Conservation (phyloP, 495 filamentous ascomycete species). For the Penicillium simplicissimum region DNA sequence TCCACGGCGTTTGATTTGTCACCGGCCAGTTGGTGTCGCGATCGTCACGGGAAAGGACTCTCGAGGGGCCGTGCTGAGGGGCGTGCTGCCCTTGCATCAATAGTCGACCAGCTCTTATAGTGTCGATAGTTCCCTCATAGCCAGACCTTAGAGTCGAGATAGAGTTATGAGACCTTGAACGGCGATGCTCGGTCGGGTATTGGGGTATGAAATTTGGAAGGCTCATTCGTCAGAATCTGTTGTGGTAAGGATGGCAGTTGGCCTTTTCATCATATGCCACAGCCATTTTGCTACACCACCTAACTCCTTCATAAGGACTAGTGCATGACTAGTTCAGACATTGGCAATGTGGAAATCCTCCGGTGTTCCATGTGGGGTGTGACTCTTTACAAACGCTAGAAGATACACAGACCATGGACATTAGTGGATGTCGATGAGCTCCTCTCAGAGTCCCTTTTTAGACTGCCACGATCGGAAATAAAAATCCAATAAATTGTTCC, state of each 20-base stretch:
- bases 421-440: not conserved
- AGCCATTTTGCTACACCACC: not conserved
- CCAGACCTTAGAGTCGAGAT: too few relatives aligned
- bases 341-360: slow-evolving; percentile 12
- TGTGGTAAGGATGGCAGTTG: not conserved
- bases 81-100: slow-evolving; percentile 41
- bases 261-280: not conserved
- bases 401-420: not conserved
- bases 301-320: slow-evolving; percentile 4
- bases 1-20: slow-evolving; percentile 44
- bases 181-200: not conserved
- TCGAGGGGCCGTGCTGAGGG: slow-evolving; percentile 19
- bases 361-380: slow-evolving; percentile 10
- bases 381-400: slow-evolving; percentile 15
- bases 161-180: slow-evolving; percentile 1
- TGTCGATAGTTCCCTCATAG: slow-evolving; percentile 7
- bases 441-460: not conserved
- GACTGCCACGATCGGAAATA: not conserved
- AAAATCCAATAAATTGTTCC: not conserved
- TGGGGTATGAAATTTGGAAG: not conserved
- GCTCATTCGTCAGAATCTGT: not conserved
- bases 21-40: slow-evolving; percentile 33
- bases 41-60: slow-evolving; percentile 39
- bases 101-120: slow-evolving; percentile 20
- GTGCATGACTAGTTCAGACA: slow-evolving; percentile 14